Conservation (phyloP, 768 basidiomycete genomes). For the Albatrellus ellisii region DNA sequence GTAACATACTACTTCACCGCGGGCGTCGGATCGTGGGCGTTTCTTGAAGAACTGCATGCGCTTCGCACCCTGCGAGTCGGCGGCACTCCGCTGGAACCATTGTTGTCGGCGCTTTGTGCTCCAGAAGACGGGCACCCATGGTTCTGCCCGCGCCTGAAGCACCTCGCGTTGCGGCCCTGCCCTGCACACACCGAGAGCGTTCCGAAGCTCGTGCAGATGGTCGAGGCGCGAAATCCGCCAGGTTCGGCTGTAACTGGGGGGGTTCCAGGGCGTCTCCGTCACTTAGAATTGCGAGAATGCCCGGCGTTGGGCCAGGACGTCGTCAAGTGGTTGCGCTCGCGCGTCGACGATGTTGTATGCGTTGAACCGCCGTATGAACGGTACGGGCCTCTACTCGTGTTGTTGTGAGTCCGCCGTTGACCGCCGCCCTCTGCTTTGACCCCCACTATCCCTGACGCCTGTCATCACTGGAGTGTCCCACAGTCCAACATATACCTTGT, state of each 20-base stretch:
- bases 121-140: slow-evolving; percentile 45
- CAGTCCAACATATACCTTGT: too few species aligned
- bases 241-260: slow-evolving; percentile 30
- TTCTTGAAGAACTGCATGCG: slow-evolving; percentile 44
- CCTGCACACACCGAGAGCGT: slow-evolving; percentile 53
- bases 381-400: slow-evolving; percentile 19
- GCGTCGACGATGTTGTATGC: slow-evolving; percentile 50
- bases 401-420: too few species aligned
- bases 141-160: slow-evolving; percentile 49
- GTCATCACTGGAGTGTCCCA: too few species aligned
- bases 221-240: slow-evolving; percentile 60
- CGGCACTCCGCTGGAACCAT: slow-evolving; percentile 49
- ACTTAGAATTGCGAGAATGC: slow-evolving; percentile 57
- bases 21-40: slow-evolving; percentile 51
- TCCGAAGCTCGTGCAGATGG: slow-evolving; percentile 54
- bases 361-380: slow-evolving; percentile 42
- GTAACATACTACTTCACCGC: slow-evolving; percentile 43
- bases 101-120: slow-evolving; percentile 41
- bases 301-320: slow-evolving; percentile 55
- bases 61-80: slow-evolving; percentile 52
- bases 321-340: slow-evolving; percentile 47
- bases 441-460: too few species aligned
- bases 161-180: slow-evolving; percentile 50
- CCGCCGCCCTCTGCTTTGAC: too few species aligned
- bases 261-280: slow-evolving; percentile 38